phyloP scores from a whole-genome alignment of 2,329 filamentous ascomycete species.

The Hypoxylon sp. region DNA sequence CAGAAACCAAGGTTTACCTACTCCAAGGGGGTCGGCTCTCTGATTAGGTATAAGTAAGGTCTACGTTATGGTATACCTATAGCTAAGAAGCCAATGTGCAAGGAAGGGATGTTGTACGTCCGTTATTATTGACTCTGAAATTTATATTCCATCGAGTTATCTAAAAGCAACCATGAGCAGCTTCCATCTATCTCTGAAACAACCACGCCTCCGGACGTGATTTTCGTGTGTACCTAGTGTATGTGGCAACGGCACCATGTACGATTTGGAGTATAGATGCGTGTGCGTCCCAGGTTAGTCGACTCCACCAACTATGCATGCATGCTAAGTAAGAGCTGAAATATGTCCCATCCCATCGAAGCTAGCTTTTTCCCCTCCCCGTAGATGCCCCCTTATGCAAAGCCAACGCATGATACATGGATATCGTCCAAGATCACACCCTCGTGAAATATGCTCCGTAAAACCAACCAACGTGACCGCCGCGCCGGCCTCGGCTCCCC shows the following conservation, averaged over 20 bases:
- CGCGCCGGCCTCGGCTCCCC: not conserved
- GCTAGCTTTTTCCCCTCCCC: not conserved
- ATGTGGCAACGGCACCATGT: not conserved
- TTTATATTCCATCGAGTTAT: not conserved
- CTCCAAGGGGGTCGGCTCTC: not conserved
- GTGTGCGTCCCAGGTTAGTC: too few relatives aligned
- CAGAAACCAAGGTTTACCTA: not conserved
- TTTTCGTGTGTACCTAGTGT: too few relatives aligned
- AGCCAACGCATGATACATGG: constrained; percentile 1
- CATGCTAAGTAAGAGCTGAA: not conserved
- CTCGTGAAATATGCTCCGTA: not conserved
- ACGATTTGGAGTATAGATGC: not conserved
- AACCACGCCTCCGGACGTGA: not conserved
- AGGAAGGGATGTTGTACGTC: not conserved
- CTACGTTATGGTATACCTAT: too few relatives aligned
- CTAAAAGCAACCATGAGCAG: not conserved
- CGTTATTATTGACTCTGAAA: not conserved
- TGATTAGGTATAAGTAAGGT: too few relatives aligned
- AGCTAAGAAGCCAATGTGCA: not conserved
- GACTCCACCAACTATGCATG: not conserved
- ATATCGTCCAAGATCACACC: not conserved
- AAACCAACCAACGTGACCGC: not conserved
- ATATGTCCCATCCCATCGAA: not conserved
- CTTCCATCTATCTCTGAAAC: not conserved
- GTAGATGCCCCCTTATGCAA: not conserved